These are phyloP conservation scores for Metarhizium humberi DNA, from an alignment of 2,329 filamentous ascomycete species.

Conservation along the genomic window DNA sequence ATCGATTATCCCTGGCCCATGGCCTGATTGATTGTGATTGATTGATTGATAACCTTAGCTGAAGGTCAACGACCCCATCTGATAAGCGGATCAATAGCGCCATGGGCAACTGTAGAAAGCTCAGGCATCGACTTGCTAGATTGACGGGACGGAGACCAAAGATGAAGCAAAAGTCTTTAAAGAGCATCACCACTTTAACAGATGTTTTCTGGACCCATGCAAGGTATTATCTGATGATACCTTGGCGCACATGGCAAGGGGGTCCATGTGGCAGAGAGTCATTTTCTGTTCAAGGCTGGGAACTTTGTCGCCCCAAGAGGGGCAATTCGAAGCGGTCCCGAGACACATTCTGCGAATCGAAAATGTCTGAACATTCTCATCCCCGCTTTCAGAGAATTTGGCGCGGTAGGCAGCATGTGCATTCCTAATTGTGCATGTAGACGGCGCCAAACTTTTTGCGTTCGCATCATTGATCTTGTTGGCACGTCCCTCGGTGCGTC, in stretches of 20 bases:
- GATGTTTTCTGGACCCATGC: neutral
- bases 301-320: neutral
- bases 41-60: conserved; percentile 6
- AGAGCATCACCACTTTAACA: neutral
- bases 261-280: neutral
- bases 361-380: neutral
- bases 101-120: neutral
- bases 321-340: neutral
- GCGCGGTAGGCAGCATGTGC: neutral
- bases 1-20: neutral
- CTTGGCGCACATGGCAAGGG: too few relatives aligned
- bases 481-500: too few relatives aligned
- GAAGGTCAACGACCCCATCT: conserved; percentile 2
- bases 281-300: neutral
- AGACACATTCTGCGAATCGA: too few relatives aligned
- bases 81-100: conserved; percentile 3
- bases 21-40: neutral
- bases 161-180: neutral
- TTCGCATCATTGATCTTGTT: too few relatives aligned
- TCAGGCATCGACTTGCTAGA: neutral
- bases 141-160: neutral
- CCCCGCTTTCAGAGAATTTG: neutral
- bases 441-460: too few relatives aligned
- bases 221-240: too few relatives aligned
- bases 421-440: neutral